A percentile compares a stretch with the other conserved stretches of the same genome.
Evolutionary conservation across 2,329 filamentous ascomycete genomes (phyloP).

Genomic region (Aspergillus neotritici): DNA sequence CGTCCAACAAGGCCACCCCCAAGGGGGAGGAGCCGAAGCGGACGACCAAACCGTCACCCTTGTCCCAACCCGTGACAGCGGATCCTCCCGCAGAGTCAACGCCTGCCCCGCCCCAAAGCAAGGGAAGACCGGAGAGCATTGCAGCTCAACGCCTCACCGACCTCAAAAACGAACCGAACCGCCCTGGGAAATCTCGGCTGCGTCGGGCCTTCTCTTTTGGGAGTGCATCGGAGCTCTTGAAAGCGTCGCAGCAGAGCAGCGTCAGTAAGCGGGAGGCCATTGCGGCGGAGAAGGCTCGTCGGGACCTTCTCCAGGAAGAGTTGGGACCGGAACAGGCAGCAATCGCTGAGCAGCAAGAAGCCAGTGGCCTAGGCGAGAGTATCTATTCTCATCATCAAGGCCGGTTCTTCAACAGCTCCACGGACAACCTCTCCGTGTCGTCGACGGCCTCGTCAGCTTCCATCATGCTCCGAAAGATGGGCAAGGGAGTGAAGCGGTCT

Average conservation of each 20-base stretch:
- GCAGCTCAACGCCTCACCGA: constrained; percentile 80
- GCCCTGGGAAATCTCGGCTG: constrained; percentile 78
- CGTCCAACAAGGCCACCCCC: constrained; percentile 26
- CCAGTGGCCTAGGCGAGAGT: constrained; percentile 79
- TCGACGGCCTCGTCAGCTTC: constrained; percentile 47
- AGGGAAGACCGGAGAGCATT: constrained; percentile 49
- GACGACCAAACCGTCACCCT: constrained; percentile 61
- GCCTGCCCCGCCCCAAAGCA: constrained; percentile 15
- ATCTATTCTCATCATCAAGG: constrained; percentile 80
- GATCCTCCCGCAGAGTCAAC: constrained; percentile 24
- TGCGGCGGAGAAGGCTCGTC: constrained; percentile 56
- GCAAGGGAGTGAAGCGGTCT: constrained; percentile 94
- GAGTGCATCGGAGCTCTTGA: constrained; percentile 82
- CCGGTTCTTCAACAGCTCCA: constrained; percentile 81
- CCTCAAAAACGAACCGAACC: constrained; percentile 71
- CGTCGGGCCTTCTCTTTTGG: constrained; percentile 94
- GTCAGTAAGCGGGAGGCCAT: constrained; percentile 37
- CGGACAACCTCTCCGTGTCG: constrained; percentile 68
- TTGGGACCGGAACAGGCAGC: constrained; percentile 84
- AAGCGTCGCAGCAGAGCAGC: constrained; percentile 62
- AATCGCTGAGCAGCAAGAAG: constrained; percentile 90
- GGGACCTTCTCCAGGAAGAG: constrained; percentile 59
- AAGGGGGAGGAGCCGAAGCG: constrained; percentile 65
- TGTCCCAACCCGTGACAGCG: constrained; percentile 63
- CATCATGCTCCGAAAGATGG: constrained; percentile 82